Evolutionary conservation across 352 stramenopile genomes (phyloP), one percentile per base, ranked within the genome.

Genomic region (Phytophthora citricola): DNA sequence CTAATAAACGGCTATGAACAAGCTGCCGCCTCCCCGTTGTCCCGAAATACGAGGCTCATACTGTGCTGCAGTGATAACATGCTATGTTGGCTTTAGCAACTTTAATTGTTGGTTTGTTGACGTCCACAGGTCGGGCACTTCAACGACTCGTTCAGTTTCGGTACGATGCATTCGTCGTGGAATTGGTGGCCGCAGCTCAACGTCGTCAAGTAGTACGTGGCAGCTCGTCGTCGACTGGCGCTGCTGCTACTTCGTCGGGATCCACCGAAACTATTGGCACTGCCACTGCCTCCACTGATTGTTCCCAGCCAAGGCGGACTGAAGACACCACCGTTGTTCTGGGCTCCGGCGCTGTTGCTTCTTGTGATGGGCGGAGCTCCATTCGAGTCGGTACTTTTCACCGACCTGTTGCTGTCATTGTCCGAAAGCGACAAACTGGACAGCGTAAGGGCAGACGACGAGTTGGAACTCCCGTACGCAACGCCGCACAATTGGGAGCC

Each of bases 151-250:
- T 94, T 94, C 11, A 94, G 78, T 51, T 79, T 85, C 8, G 79
- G 81, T 14, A 94, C 79, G 73, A 92, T 92, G 65, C 86, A 94
- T 60, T 94, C 85, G 62, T 93, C 85, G 66, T 93, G 85, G 63
- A 93, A 93, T 48, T 89, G 81, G 52, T 93, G 85, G 46, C 86
- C 81, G 17, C 86, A 94, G 36, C 73, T 76, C 17, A 94, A 73
- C 43, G 75, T 90, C 73, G 85, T 91, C 29, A 90, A 58, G 66
- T 91, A 92, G 53, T 90, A 79, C 31, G 76, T 79, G 26, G 58
- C 58, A 34, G 59, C 64, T 47, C 63, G 58, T 50, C 63, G 66
- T 17, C 65, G 71, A 50, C 70, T 77, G 2, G 45, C 52, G 36
- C 38, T 63, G 51, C 50, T 71, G 4, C 48, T 66, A 15, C 57